Evolutionary conservation across 75 land plant species (phyloP).

Genomic region (Cryptomeria japonica): DNA sequence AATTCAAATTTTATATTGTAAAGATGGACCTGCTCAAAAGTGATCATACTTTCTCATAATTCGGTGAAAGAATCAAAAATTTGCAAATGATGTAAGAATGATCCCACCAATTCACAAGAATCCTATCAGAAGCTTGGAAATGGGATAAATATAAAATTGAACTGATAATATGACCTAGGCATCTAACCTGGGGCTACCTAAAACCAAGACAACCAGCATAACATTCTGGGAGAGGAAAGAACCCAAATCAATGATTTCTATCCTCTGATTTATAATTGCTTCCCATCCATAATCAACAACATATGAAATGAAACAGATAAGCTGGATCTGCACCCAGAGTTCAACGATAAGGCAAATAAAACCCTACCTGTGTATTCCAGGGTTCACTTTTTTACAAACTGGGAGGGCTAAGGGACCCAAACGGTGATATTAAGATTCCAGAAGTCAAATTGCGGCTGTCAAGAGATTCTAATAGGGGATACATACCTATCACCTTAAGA

Average conservation of each 20-base stretch:
- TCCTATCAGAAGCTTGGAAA: background rate
- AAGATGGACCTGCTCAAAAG: background rate
- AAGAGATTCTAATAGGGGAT: background rate
- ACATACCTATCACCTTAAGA: background rate
- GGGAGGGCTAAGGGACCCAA: background rate
- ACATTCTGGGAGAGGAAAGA: background rate
- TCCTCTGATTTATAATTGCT: background rate
- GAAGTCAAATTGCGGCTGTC: background rate
- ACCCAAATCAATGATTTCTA: background rate
- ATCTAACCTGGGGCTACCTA: background rate
- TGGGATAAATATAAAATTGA: background rate
- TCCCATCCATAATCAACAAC: background rate
- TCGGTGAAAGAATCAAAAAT: no score
- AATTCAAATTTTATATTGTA: background rate
- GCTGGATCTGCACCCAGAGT: background rate
- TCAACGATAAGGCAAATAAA: background rate
- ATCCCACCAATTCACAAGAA: background rate
- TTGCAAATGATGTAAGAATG: background rate
- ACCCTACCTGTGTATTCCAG: background rate
- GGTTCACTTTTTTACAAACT: background rate
- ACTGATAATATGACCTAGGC: background rate
- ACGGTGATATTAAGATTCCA: background rate
- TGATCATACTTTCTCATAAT: background rate
- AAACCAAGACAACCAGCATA: background rate
- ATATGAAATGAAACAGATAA: background rate